Conservation (phyloP, 805 yeast species). For the Cyberlindnera maclurae region DNA sequence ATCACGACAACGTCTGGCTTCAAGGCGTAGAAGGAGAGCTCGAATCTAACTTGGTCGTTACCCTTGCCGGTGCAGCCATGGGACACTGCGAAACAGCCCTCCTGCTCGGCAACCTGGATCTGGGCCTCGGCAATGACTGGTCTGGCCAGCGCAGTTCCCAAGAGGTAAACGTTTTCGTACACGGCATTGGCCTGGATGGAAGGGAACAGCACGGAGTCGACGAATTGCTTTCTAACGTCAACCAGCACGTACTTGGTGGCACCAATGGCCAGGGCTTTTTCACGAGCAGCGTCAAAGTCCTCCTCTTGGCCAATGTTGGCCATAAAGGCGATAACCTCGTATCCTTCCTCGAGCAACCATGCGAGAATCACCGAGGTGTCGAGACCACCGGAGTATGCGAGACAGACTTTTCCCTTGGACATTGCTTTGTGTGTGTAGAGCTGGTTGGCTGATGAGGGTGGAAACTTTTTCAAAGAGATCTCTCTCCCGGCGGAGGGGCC, state of each 20-base stretch:
- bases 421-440: constrained; percentile 30
- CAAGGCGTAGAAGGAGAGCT: constrained; percentile 92
- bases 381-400: constrained; percentile 98
- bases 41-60: constrained; percentile 98
- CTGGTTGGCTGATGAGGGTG: background rate
- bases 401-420: constrained; percentile 98
- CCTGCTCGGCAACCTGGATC: constrained; percentile 91
- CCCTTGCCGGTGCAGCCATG: constrained; percentile 99
- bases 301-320: constrained; percentile 99
- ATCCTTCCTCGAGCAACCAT: constrained; percentile 96
- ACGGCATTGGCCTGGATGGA: constrained; percentile 97
- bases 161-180: constrained; percentile 92
- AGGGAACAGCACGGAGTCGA: constrained; percentile 85
- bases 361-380: constrained; percentile 97
- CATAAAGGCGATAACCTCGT: constrained; percentile 96
- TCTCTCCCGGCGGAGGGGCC: too few relatives aligned
- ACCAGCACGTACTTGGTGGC: constrained; percentile 92
- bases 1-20: constrained; percentile 95
- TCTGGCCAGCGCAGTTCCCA: constrained; percentile 97
- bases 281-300: constrained; percentile 95
- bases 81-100: constrained; percentile 97
- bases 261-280: constrained; percentile 93
- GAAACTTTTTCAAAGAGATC: background rate
- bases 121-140: constrained; percentile 99
- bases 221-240: constrained; percentile 93